These are phyloP conservation scores for Hevea brasiliensis DNA, from an alignment of 345 rosid genomes.

Conservation along the genomic window DNA sequence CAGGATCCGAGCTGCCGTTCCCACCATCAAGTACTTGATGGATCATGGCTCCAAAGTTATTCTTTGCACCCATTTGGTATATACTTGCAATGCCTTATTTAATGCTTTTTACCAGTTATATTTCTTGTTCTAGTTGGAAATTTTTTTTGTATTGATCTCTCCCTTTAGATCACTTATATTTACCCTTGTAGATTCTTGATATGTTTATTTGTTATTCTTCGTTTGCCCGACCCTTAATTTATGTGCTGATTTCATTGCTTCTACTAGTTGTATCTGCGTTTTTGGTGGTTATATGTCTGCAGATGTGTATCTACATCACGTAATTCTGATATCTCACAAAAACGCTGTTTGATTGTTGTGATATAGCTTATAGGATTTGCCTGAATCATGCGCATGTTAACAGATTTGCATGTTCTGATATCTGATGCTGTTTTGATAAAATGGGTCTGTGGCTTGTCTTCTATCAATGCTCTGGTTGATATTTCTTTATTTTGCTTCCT, in stretches of 20 bases:
- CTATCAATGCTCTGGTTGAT: too few species aligned
- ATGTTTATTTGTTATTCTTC: too few species aligned
- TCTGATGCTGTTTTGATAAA: too few species aligned
- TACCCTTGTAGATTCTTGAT: too few species aligned
- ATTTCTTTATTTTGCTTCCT: too few species aligned
- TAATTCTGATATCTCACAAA: not conserved
- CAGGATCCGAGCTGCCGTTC: constrained; percentile 40
- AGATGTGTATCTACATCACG: too few species aligned
- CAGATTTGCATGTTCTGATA: too few species aligned
- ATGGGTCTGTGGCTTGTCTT: too few species aligned
- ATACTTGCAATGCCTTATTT: not conserved
- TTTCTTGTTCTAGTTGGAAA: not conserved
- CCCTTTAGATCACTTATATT: not conserved
- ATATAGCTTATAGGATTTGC: too few species aligned
- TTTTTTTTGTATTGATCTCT: not conserved
- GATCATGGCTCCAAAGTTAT: constrained; percentile 25
- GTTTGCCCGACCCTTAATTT: not conserved
- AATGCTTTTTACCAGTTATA: not conserved
- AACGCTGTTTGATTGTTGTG: not conserved
- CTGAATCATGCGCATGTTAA: too few species aligned
- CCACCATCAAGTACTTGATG: constrained; percentile 35
- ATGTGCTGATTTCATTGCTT: not conserved
- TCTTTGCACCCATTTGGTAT: constrained; percentile 31
- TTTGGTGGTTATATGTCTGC: not conserved
- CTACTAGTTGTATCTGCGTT: not conserved